Conservation (phyloP, 371 early-diverging fungal species). For the Rhizopus arrhizus region DNA sequence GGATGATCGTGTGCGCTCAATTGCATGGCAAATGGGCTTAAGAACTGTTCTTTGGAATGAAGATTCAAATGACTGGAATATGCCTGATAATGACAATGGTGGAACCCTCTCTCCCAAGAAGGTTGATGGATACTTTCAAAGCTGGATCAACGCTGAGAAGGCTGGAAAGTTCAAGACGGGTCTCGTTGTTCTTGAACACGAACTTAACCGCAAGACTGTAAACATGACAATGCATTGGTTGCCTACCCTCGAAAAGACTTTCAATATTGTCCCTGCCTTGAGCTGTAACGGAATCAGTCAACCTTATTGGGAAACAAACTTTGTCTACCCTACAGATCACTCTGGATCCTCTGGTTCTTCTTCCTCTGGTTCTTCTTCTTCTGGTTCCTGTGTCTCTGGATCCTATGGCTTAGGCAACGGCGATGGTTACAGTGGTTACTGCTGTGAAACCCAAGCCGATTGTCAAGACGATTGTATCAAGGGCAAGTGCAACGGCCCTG, state of each 20-base stretch:
- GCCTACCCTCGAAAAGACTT: constrained; percentile 37
- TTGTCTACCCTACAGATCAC: constrained; percentile 34
- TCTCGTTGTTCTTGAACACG: constrained; percentile 52
- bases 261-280: constrained; percentile 43
- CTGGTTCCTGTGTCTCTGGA: neutral
- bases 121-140: constrained; percentile 41
- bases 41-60: constrained; percentile 43
- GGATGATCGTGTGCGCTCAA: constrained; percentile 54
- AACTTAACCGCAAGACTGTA: constrained; percentile 47
- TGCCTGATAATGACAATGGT: constrained; percentile 32
- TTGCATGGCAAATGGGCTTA: constrained; percentile 52
- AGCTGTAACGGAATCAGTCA: constrained; percentile 48
- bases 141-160: constrained; percentile 38
- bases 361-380: no score
- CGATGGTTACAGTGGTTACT: constrained; percentile 17
- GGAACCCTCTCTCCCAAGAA: constrained; percentile 11
- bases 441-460: constrained; percentile 18
- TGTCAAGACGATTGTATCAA: constrained; percentile 17
- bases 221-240: constrained; percentile 48
- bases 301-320: constrained; percentile 52
- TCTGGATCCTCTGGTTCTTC: constrained; percentile 14
- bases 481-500: constrained; percentile 18
- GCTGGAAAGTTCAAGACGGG: constrained; percentile 37
- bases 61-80: constrained; percentile 35
- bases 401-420: constrained; percentile 15